Evolutionary conservation across 805 yeast species (phyloP).

Genomic region (Cyberlindnera mycetangii): DNA sequence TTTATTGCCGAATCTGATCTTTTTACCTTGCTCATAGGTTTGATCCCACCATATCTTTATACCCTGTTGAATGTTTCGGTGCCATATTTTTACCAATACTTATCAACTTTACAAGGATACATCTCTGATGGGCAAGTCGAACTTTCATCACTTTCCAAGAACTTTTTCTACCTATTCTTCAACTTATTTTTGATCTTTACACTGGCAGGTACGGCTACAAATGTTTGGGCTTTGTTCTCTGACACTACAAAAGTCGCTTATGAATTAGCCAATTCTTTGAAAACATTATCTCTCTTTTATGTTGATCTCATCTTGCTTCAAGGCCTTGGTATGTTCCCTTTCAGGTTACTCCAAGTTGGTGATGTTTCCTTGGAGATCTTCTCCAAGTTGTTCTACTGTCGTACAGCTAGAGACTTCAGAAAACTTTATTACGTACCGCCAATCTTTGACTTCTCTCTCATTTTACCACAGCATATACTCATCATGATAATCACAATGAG

Average conservation of each 20-base stretch:
- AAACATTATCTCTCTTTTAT: constrained; percentile 80
- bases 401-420: constrained; percentile 80
- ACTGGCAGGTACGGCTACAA: constrained; percentile 86
- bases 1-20: constrained; percentile 59
- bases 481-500: constrained; percentile 82
- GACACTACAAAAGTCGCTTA: constrained; percentile 90
- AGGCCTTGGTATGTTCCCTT: constrained; percentile 88
- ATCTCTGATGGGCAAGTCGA: constrained; percentile 92
- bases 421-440: constrained; percentile 76
- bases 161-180: constrained; percentile 91
- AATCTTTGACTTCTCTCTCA: constrained; percentile 86
- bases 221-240: constrained; percentile 72
- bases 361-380: constrained; percentile 70
- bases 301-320: constrained; percentile 82
- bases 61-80: constrained; percentile 78
- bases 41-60: constrained; percentile 88
- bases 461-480: constrained; percentile 86
- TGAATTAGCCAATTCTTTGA: constrained; percentile 77
- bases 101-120: constrained; percentile 81
- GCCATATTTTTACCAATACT: constrained; percentile 82
- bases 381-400: constrained; percentile 51
- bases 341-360: constrained; percentile 76
- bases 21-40: constrained; percentile 79
- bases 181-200: constrained; percentile 92
- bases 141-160: constrained; percentile 85